Evolutionary conservation across 2,329 filamentous ascomycete species (phyloP).

Genomic region (Xylariaceae sp.): DNA sequence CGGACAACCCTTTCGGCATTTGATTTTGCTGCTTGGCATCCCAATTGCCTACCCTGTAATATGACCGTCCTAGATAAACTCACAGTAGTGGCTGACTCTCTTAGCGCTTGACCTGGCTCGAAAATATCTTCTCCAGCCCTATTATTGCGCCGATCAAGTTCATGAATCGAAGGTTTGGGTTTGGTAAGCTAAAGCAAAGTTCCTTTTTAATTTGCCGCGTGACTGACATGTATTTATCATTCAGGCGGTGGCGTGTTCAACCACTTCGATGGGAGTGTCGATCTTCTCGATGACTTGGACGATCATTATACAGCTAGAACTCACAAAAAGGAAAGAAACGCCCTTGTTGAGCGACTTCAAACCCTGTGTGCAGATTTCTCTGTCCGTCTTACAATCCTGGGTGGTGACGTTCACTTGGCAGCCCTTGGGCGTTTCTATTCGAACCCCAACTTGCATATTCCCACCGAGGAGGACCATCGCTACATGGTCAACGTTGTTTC

Average conservation of each 20-base stretch:
- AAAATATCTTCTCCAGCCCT: constrained; percentile 88
- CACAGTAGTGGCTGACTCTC: constrained; percentile 14
- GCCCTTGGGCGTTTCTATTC: constrained; percentile 95
- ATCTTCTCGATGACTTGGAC: constrained; percentile 90
- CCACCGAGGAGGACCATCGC: constrained; percentile 82
- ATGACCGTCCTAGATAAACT: constrained; percentile 41
- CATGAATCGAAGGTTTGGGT: constrained; percentile 86
- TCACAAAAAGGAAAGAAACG: constrained; percentile 86
- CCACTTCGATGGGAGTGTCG: constrained; percentile 90
- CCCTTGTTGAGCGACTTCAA: constrained; percentile 82
- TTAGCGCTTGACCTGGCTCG: constrained; percentile 89
- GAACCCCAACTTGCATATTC: constrained; percentile 78
- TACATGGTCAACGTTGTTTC: constrained; percentile 97
- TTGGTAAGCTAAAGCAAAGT: constrained; percentile 56
- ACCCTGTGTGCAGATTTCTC: constrained; percentile 84
- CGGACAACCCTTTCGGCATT: constrained; percentile 82
- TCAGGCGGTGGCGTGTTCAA: constrained; percentile 84
- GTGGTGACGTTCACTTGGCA: constrained; percentile 92
- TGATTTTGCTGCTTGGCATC: constrained; percentile 87
- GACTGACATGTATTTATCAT: constrained; percentile 5
- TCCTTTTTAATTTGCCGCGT: no score
- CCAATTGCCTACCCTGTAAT: constrained; percentile 81
- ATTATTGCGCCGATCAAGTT: constrained; percentile 89
- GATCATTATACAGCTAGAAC: constrained; percentile 95
- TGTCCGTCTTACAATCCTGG: constrained; percentile 87